Base-by-base conservation (phyloP, 2,329 filamentous ascomycete species). In the Basipetospora chlamydospora region DNA sequence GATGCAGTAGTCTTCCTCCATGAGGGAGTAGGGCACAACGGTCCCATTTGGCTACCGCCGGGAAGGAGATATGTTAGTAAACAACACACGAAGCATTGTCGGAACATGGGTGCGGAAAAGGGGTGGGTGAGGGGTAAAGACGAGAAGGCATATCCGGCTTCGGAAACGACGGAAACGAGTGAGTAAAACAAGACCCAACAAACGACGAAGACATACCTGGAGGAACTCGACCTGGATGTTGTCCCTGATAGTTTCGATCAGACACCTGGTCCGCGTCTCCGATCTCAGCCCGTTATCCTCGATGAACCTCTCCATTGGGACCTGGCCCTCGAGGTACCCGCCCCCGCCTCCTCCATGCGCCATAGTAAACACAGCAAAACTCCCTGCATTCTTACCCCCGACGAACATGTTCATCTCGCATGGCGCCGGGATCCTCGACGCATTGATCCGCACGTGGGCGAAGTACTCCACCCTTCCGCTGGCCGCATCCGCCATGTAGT, bases 321-420 rank as follows among this genome's bases (percentile, higher is more conserved):
- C 18, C 21, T 30, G 18, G 18, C 35, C 35, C 20, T 30, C 26
- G 5, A 37, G 15, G 35, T 26, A 25, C 13, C 21, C 33, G 15
- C 8, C 30, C 9, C n/a, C 12, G 16, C 30, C 33, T 56, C 58
- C 10, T 38, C 41, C 2, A 44, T 40, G 16, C 56, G 58, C 43
- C 55, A 54, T 39, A 44, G 35, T 46, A 53, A 60, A 55, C 33
- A 61, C 47, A 1, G 56, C 52, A 31, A 59, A 44, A 28, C 48
- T 53, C 15, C 55, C 57, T 12, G 53, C 52, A 11, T 43, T 42
- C 37, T 52, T 46, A 20, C 48, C 52, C 15, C 47, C 46, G 15
- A 61, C 41, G 26, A 50, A 58, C 28, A 62, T 34, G 31, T 51
- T 47, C 33, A 61, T 47, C 21, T 49, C 46, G 40, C 50, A 55